Evolutionary conservation across 2,329 filamentous ascomycete species (phyloP), one percentile per base, ranked within the genome.

Genomic region (Cyclaneusma minus): DNA sequence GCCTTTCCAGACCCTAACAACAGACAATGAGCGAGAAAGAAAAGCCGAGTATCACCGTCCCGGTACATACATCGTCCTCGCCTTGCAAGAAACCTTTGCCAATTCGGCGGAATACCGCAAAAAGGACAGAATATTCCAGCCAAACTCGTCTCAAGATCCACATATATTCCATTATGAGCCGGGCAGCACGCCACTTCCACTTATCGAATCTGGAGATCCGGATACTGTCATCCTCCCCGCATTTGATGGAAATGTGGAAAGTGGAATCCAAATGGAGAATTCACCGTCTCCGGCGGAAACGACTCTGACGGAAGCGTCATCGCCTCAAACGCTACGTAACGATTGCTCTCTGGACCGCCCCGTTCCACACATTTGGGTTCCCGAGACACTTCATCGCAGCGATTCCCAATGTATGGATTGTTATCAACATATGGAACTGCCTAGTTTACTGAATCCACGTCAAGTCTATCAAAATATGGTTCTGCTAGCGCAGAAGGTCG

Each of bases 11-110:
- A 43, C 48, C 9, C 51, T 71, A 28, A 61, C 53, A 2, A 67
- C 53, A 15, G 65, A 71, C 33, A 64, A 68, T 35, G 66, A 70
- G 15, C 52, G 66, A 21, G 66, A 71, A 40, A 55, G 50, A 31
- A 70, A 70, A 40, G 66, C 66, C 10, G 54, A 60, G 27, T 47
- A 47, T 6, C 51, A 52, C 19, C 47, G 45, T 17, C 64, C 66
- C 2, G 66, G 65, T 10, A 67, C 62, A 2, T 70, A 61, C 41
- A 54, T 61, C 39, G 61, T 70, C 12, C 49, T 69, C 12, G 55
- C 61, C 29, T 63, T 64, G 21, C 63, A 58, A 4, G 52, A 57
- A 10, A 68, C 60, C 41, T 70, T 71, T 38, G 49, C 52, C 14
- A 48, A 54, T 16, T 43, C 62, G 6, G 58, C 62, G 4, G 63